Conservation (phyloP, 495 filamentous ascomycete genomes). For the Letharia columbiana region DNA sequence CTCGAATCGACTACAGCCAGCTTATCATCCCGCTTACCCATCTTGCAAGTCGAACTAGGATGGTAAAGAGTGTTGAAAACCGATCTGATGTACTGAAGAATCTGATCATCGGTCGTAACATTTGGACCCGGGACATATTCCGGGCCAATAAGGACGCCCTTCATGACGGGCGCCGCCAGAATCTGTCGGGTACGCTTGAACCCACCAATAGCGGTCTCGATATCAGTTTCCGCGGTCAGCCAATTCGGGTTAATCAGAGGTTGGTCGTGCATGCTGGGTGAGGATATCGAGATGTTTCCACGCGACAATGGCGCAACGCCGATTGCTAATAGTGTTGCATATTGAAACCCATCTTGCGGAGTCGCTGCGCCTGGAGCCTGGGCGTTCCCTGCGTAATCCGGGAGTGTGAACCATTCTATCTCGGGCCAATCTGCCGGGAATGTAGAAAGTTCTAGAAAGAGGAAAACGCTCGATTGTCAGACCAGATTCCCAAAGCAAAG, state of each 20-base stretch:
- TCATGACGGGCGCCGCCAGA: constrained; percentile 28
- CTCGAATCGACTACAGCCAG: constrained; percentile 47
- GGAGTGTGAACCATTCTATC: constrained; percentile 35
- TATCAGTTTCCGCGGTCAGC: constrained; percentile 44
- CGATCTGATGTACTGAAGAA: constrained; percentile 37
- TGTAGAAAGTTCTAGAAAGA: constrained; percentile 19
- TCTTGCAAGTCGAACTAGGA: constrained; percentile 45
- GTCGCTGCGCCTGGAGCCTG: constrained; percentile 26
- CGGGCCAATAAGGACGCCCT: constrained; percentile 32
- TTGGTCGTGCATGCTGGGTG: constrained; percentile 32
- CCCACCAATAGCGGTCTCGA: constrained; percentile 43
- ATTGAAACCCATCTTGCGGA: constrained; percentile 36
- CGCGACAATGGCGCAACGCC: constrained; percentile 40
- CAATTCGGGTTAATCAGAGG: constrained; percentile 52
- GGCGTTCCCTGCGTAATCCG: constrained; percentile 24
- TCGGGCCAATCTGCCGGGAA: constrained; percentile 54
- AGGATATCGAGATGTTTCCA: constrained; percentile 46
- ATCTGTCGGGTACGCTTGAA: constrained; percentile 42
- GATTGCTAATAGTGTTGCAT: constrained; percentile 33
- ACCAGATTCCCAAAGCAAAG: neutral
- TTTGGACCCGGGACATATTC: constrained; percentile 45
- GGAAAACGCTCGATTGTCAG: constrained; percentile 12
- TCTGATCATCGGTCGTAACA: constrained; percentile 44
- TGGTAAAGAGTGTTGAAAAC: constrained; percentile 45
- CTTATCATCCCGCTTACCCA: constrained; percentile 44